Evolutionary conservation across 352 stramenopile species (phyloP).

Genomic region (Sclerospora graminicola): DNA sequence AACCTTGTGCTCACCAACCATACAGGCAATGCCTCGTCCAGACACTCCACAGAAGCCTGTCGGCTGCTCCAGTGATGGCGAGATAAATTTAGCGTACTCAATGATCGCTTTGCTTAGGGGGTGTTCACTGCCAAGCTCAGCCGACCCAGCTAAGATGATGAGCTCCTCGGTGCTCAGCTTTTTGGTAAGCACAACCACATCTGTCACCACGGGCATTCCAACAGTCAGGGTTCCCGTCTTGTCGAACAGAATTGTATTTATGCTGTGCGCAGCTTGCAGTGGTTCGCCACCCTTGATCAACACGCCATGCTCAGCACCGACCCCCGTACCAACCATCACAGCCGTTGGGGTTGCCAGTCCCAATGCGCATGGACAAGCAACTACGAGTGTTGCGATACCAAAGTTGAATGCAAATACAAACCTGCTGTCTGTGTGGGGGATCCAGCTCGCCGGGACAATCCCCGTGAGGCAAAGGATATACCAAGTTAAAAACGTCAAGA

Average conservation of each 20-base stretch:
- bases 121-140: slow-evolving; percentile 92
- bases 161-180: slow-evolving; percentile 72
- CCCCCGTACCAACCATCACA: slow-evolving; percentile 97
- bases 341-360: slow-evolving; percentile 96
- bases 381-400: slow-evolving; percentile 94
- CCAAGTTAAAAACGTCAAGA: slow-evolving; percentile 94
- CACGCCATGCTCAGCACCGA: slow-evolving; percentile 93
- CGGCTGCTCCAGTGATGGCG: slow-evolving; percentile 59
- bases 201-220: slow-evolving; percentile 82
- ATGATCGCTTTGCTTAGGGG: slow-evolving; percentile 91
- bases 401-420: slow-evolving; percentile 97
- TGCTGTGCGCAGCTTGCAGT: slow-evolving; percentile 86
- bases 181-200: slow-evolving; percentile 76
- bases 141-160: slow-evolving; percentile 83
- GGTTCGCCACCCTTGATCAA: slow-evolving; percentile 97
- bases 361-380: slow-evolving; percentile 98
- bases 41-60: slow-evolving; percentile 79
- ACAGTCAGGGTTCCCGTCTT: slow-evolving; percentile 99
- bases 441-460: slow-evolving; percentile 52
- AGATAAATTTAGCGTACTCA: slow-evolving; percentile 83
- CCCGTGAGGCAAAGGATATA: slow-evolving; percentile 67
- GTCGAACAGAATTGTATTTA: slow-evolving; percentile 97
- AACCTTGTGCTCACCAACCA: slow-evolving; percentile 60
- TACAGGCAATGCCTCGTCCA: slow-evolving; percentile 78
- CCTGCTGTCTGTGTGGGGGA: slow-evolving; percentile 55